Evolutionary conservation across 371 early-diverging fungal species (phyloP), one percentile per base, ranked within the genome.

Genomic region (Apophysomyces variabilis): DNA sequence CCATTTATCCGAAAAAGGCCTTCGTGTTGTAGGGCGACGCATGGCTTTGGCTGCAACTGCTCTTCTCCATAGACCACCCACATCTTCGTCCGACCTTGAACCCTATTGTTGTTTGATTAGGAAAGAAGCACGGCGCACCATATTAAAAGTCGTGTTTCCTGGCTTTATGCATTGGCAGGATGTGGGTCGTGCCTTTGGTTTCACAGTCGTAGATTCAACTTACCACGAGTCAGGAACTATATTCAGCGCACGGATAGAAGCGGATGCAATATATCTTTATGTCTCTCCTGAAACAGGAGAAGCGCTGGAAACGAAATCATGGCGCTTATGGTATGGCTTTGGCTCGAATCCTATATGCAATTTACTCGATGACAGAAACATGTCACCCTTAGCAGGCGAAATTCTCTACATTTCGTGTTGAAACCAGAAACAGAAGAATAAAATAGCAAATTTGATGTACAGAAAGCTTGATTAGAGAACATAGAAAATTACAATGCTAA

Each of bases 1-100:
- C 11, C 83, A 83, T 59, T 9, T 83, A 3, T 78, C 80, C 5
- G 74, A 71, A 1, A 12, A 26, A 0, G 78, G 74, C n/a, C 43
- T 73, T 4, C 18, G 21, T 0, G 47, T 18, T 8, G 58, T 80
- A 1, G 83, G 83, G 4, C 32, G 70, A 0, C 70, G 80, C 2
- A 35, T 83, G 37, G 78, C 80, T 0, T 16, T 21, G 13, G 74
- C 68, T 11, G 78, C 78, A 8, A 26, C 45, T n/a, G 32, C 38
- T 56, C 56, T 65, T 7, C 37, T 60, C 3, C 18, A 46, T n/a
- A 58, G 46, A 1, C 41, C 44, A 43, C 67, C 67, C 0, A 39
- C n/a, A 1, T 35, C 9, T 18, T 7, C 7, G 38, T 26, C 26
- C 12, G 32, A 26, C 32, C 32, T 2, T 26, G 32, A 26, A 26